Conservation (phyloP, 495 filamentous ascomycete species). For the Terfezia claveryi region DNA sequence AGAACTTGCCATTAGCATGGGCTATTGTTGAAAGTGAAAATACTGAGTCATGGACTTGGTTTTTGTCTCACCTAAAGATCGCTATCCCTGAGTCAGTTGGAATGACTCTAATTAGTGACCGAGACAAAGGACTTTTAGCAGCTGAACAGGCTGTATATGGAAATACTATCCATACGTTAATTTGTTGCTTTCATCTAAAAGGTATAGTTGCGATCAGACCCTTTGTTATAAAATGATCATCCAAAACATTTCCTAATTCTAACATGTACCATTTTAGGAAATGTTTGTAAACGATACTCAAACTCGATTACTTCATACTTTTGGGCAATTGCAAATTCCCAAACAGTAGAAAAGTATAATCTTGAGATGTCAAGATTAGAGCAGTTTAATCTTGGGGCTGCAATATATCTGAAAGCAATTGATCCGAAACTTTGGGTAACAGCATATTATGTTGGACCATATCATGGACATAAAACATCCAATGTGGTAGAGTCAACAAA, state of each 20-base stretch:
- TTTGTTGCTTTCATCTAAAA: too few species aligned
- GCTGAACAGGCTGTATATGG: neutral
- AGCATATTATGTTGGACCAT: neutral
- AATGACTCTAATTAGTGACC: slow-evolving; percentile 1
- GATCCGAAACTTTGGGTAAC: too few species aligned
- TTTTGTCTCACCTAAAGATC: slow-evolving; percentile 1
- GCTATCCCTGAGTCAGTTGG: too few species aligned
- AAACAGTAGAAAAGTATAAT: neutral
- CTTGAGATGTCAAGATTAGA: neutral
- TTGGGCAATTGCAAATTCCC: slow-evolving; percentile 2
- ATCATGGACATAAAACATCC: slow-evolving; percentile 4
- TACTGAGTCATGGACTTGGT: neutral
- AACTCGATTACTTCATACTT: neutral
- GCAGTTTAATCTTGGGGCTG: too few species aligned
- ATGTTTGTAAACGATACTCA: too few species aligned
- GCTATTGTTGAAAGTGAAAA: slow-evolving; percentile 5
- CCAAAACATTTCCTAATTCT: neutral
- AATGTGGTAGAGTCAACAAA: slow-evolving; percentile 8
- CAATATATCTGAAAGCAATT: too few species aligned
- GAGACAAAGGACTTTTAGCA: slow-evolving; percentile 1
- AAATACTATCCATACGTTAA: too few species aligned
- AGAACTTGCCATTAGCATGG: slow-evolving; percentile 1
- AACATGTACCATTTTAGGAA: neutral
- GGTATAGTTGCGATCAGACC: too few species aligned
- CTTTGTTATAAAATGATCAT: neutral